phyloP scores from a whole-genome alignment of 306 rosid species.

The Mimosa bimucronata region DNA sequence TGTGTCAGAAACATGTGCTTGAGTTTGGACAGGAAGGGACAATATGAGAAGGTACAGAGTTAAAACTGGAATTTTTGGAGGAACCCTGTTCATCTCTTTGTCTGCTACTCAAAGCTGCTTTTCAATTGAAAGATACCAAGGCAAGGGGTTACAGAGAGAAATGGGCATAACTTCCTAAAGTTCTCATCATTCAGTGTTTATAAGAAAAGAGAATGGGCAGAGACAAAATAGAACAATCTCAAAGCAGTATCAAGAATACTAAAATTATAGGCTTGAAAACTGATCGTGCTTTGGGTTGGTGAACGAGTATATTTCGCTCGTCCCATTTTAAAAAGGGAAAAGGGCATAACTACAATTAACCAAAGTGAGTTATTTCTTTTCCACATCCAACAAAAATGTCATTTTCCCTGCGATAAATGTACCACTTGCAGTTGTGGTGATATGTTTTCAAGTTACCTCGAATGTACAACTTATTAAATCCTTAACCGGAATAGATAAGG shows the following conservation, averaged over 20 bases:
- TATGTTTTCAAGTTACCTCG: constrained; percentile 23
- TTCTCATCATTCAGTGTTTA: background rate
- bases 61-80: constrained; percentile 33
- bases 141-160: constrained; percentile 16
- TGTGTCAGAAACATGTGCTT: constrained; percentile 33
- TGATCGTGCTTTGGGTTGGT: background rate
- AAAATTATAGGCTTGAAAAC: background rate
- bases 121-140: constrained; percentile 8
- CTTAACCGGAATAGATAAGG: background rate
- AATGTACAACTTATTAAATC: constrained; percentile 22
- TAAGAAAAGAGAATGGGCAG: background rate
- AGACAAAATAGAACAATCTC: constrained; percentile 3
- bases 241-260: constrained; percentile 10
- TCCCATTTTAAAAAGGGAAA: background rate
- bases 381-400: constrained; percentile 10
- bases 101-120: background rate
- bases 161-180: constrained; percentile 16
- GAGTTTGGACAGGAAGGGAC: constrained; percentile 36
- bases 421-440: background rate
- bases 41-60: constrained; percentile 43
- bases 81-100: constrained; percentile 46
- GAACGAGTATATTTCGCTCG: background rate
- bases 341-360: background rate
- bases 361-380: background rate
- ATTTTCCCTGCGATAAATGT: constrained; percentile 1